Evolutionary conservation across 148 eudicot genomes (phyloP).

Genomic region (Silene uniflora): DNA sequence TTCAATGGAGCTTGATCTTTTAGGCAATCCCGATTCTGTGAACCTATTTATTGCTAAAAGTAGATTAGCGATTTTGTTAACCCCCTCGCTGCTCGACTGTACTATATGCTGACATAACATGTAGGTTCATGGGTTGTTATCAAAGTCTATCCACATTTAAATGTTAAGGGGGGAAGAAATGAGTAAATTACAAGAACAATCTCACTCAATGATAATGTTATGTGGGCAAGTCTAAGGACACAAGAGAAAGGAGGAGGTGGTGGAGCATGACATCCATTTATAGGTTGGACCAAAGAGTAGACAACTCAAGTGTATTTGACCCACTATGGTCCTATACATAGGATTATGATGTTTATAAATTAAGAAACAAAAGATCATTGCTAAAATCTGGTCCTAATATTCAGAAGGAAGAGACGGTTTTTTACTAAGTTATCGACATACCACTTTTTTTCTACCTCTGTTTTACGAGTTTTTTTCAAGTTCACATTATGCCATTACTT

Average conservation of each 20-base stretch:
- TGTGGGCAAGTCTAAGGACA: constrained; percentile 23
- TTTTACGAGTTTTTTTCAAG: too few relatives aligned
- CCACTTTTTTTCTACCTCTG: neutral
- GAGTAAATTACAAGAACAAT: neutral
- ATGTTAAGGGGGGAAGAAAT: neutral
- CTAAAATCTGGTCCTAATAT: constrained; percentile 17
- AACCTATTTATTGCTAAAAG: too few relatives aligned
- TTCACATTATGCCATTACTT: too few relatives aligned
- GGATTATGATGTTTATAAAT: constrained; percentile 31
- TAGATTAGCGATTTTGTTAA: too few relatives aligned
- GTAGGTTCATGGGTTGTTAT: neutral
- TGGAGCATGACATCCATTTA: constrained; percentile 18
- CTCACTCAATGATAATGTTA: constrained; percentile 7
- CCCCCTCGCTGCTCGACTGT: too few relatives aligned
- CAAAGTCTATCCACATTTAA: neutral
- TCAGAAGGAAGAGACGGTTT: too few relatives aligned
- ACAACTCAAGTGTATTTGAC: constrained; percentile 27
- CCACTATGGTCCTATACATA: constrained; percentile 23
- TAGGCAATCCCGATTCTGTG: too few relatives aligned
- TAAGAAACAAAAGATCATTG: constrained; percentile 4
- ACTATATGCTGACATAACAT: too few relatives aligned
- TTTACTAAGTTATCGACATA: too few relatives aligned
- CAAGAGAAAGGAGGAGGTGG: constrained; percentile 10
- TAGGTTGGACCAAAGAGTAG: constrained; percentile 21
- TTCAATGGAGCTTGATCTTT: too few relatives aligned